Base-by-base conservation (phyloP, 345 rosid genomes). In the Microcos paniculata region DNA sequence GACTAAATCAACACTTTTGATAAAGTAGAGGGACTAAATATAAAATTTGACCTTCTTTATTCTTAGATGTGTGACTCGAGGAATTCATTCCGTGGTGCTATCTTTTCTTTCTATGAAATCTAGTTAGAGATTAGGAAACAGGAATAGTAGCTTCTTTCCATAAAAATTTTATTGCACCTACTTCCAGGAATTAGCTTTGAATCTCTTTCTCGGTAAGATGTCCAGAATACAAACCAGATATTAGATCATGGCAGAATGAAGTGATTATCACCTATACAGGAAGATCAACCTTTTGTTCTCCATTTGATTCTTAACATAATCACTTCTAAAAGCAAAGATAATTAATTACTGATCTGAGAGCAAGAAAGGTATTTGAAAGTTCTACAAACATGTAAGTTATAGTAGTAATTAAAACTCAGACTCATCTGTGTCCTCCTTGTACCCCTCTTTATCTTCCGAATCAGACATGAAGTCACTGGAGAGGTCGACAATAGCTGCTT, bases 351-450 rank as follows among this genome's bases (percentile, higher is more conserved):
- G 33, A 23, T 55, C n/a, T 55, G 38, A 38, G 62, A 38, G 33
- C 21, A 53, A 33, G 4, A 15, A 35, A 7, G 33, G 31, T 21
- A 24, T 21, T n/a, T 52, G 24, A n/a, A n/a, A 33, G 43, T n/a
- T 69, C 57, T 18, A 21, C 31, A 70, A 42, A 57, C 76, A 42
- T 52, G 56, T 15, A 24, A 43, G 23, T 15, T 26, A 0, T 4
- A n/a, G 40, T 35, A 35, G 40, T 26, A 16, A 46, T 80, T 85
- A 85, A 76, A 86, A 86, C 77, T 73, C 82, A 0, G 82, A 69
- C 43, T 79, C 84, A 2, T 86, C 78, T 21, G 58, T 83, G 68
- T 74, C 82, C 42, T 76, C 84, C 61, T 64, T 80, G 70, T 79
- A 28, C 66, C 78, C 81, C 38, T 75, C 82, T 48, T 70, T 40